A percentile compares a stretch with the other conserved stretches of the same genome.
phyloP scores from a whole-genome alignment of 441 rosid species.

The Corymbia citriodora region DNA sequence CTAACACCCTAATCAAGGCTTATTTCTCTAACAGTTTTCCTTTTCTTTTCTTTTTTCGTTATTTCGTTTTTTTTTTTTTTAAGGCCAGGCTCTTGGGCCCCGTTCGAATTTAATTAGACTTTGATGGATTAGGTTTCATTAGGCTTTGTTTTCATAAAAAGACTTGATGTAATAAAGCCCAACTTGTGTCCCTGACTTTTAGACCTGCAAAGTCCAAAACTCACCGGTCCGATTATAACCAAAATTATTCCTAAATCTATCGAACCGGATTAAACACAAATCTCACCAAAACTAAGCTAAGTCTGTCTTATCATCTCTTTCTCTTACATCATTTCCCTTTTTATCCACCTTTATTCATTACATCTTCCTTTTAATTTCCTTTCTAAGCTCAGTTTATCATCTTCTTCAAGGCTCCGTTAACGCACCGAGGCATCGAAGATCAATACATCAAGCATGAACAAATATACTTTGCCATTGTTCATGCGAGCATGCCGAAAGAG shows the following conservation, averaged over 20 bases:
- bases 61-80: background rate
- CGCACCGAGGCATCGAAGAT: background rate
- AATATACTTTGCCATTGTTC: no score
- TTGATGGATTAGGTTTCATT: no score
- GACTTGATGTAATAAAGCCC: no score
- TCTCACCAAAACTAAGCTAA: background rate
- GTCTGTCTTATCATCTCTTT: background rate
- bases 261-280: background rate
- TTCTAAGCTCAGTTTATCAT: background rate
- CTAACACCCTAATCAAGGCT: background rate
- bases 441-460: no score
- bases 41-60: background rate
- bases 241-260: background rate
- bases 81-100: background rate
- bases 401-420: no score
- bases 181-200: no score
- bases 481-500: no score
- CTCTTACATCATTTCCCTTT: background rate
- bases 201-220: background rate
- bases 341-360: background rate
- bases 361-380: background rate
- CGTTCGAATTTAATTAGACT: no score
- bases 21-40: background rate
- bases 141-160: no score
- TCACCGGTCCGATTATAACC: background rate